Evolutionary conservation across 2,329 filamentous ascomycete genomes (phyloP).

Genomic region (Myrmaecium sp.): DNA sequence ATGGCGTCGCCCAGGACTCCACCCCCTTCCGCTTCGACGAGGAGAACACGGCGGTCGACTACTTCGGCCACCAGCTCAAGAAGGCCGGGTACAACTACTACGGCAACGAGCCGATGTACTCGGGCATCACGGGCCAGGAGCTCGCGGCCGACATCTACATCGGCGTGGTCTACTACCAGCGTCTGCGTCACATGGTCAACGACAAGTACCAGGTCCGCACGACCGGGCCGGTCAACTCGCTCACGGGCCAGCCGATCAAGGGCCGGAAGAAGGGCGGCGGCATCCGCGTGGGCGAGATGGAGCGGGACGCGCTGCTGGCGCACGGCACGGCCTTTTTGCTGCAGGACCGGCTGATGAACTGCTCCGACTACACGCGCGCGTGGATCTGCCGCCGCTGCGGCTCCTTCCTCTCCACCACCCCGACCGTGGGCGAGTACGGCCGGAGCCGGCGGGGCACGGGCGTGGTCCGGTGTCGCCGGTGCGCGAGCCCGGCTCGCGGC

Average conservation of each 20-base stretch:
- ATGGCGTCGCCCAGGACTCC: slow-evolving; percentile 88
- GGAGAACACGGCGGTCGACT: slow-evolving; percentile 78
- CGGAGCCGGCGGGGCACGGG: slow-evolving; percentile 46
- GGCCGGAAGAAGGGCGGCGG: slow-evolving; percentile 90
- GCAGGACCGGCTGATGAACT: slow-evolving; percentile 92
- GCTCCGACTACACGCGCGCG: slow-evolving; percentile 77
- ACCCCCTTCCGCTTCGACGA: slow-evolving; percentile 94
- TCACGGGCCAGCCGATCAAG: slow-evolving; percentile 94
- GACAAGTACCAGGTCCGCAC: slow-evolving; percentile 98
- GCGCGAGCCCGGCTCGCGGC: slow-evolving; percentile 39
- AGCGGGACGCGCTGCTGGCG: slow-evolving; percentile 83
- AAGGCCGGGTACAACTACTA: slow-evolving; percentile 96
- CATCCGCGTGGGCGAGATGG: slow-evolving; percentile 99
- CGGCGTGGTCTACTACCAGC: slow-evolving; percentile 95
- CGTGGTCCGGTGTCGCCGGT: slow-evolving; percentile 63
- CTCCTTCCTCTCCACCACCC: slow-evolving; percentile 76
- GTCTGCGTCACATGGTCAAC: slow-evolving; percentile 97
- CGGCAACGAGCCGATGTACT: slow-evolving; percentile 98
- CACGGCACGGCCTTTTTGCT: slow-evolving; percentile 91
- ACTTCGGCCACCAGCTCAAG: slow-evolving; percentile 89
- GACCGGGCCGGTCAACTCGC: slow-evolving; percentile 75
- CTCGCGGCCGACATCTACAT: slow-evolving; percentile 91
- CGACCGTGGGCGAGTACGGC: slow-evolving; percentile 42
- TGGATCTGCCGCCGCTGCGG: slow-evolving; percentile 86
- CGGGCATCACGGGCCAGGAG: slow-evolving; percentile 87